phyloP scores from a whole-genome alignment of 768 basidiomycete species.

The Lactifluus subvellereus region DNA sequence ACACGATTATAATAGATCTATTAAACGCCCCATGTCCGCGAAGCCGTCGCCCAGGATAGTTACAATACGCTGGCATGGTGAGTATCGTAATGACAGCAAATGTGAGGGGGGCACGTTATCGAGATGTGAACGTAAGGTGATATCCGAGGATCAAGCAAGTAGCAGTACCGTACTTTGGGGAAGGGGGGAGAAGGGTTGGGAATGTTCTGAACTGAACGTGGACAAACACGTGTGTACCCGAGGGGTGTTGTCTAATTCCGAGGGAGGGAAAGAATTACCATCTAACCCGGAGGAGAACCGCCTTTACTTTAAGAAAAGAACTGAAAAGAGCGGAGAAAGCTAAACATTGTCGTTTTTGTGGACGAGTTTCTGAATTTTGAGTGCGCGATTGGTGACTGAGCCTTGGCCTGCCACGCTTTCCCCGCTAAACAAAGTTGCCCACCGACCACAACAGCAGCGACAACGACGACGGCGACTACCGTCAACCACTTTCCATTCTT shows the following conservation, averaged over 20 bases:
- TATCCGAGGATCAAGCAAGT: conserved; percentile 7
- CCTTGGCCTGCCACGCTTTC: conserved; percentile 3
- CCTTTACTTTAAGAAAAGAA: neutral
- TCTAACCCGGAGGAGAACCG: neutral
- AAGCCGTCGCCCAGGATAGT: neutral
- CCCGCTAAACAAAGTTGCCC: neutral
- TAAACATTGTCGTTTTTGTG: neutral
- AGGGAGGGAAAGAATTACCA: neutral
- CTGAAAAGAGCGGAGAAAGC: neutral
- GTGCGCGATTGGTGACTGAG: neutral
- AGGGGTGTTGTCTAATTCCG: neutral
- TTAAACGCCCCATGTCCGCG: conserved; percentile 9
- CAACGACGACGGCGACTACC: conserved; percentile 2
- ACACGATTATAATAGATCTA: conserved; percentile 9
- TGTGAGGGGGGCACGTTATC: neutral
- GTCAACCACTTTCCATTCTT: neutral
- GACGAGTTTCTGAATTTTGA: neutral
- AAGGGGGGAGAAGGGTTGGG: neutral
- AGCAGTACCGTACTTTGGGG: too few species aligned
- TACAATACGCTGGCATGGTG: neutral
- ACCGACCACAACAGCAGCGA: conserved; percentile 13
- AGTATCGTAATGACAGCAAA: neutral
- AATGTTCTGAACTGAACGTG: neutral
- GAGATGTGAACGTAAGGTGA: neutral
- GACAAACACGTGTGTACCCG: neutral